These are phyloP conservation scores for Trichoderma asperellum DNA, from an alignment of 2,329 filamentous ascomycete species.

Conservation along the genomic window DNA sequence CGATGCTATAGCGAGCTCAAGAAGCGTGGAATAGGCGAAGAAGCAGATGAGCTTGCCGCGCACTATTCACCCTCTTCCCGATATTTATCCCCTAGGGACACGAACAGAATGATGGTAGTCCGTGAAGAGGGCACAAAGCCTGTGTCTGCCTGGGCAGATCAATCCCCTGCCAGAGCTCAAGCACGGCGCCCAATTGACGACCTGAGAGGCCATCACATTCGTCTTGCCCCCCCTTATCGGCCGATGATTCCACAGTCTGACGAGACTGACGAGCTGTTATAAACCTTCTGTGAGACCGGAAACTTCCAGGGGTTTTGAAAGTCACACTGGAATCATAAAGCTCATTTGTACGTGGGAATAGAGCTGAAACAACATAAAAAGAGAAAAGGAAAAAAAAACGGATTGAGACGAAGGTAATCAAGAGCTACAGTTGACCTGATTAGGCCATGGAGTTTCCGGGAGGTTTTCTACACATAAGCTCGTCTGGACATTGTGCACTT, in stretches of 20 bases:
- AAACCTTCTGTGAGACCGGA: constrained; percentile 5
- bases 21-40: constrained; percentile 30
- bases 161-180: constrained; percentile 22
- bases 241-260: constrained; percentile 34
- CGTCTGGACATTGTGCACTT: constrained; percentile 19
- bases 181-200: constrained; percentile 31
- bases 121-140: constrained; percentile 16
- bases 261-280: constrained; percentile 45
- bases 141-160: constrained; percentile 1
- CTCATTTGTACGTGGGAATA: not conserved
- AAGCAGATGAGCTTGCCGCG: constrained; percentile 41
- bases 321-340: not conserved
- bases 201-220: constrained; percentile 34
- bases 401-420: not conserved
- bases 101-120: constrained; percentile 36
- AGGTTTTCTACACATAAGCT: constrained; percentile 11
- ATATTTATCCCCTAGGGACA: constrained; percentile 36
- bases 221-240: constrained; percentile 36
- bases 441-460: constrained; percentile 1
- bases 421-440: not conserved
- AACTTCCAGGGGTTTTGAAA: not conserved
- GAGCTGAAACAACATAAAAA: not conserved
- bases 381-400: not conserved
- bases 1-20: constrained; percentile 39
- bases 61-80: constrained; percentile 29